Conservation (phyloP, 345 rosid species). For the Boechera retrofracta region DNA sequence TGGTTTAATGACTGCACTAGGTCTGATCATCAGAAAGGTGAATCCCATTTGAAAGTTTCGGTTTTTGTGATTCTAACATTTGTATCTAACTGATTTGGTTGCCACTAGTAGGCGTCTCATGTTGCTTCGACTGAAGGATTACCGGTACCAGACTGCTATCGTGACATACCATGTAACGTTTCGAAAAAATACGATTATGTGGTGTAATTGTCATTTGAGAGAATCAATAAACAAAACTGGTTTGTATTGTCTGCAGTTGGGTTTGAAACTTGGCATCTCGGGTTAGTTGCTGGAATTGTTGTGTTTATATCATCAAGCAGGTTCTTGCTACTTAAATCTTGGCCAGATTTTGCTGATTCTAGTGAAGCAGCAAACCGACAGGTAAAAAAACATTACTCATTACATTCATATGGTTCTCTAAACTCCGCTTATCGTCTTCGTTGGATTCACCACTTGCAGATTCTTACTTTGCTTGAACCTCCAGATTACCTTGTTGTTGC, state of each 20-base stretch:
- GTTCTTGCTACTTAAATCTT: conserved; percentile 65
- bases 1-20: conserved; percentile 71
- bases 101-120: conserved; percentile 71
- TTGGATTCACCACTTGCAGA: conserved; percentile 47
- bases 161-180: conserved; percentile 58
- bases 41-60: conserved; percentile 2
- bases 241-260: conserved; percentile 58
- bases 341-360: conserved; percentile 89
- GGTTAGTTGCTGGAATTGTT: conserved; percentile 67
- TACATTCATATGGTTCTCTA: conserved; percentile 15
- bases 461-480: conserved; percentile 84
- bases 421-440: not conserved
- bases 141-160: conserved; percentile 69
- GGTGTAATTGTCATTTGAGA: conserved; percentile 1
- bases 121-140: conserved; percentile 72
- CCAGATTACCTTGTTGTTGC: conserved; percentile 79
- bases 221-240: not conserved
- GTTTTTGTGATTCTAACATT: conserved; percentile 3
- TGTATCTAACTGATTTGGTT: conserved; percentile 15
- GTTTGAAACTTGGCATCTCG: conserved; percentile 85
- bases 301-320: conserved; percentile 72
- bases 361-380: conserved; percentile 82
- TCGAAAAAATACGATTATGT: not conserved
- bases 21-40: conserved; percentile 73
- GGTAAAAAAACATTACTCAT: conserved; percentile 47